phyloP scores from a whole-genome alignment of 2,329 filamentous ascomycete genomes.

The Apiospora rasikravindrae region DNA sequence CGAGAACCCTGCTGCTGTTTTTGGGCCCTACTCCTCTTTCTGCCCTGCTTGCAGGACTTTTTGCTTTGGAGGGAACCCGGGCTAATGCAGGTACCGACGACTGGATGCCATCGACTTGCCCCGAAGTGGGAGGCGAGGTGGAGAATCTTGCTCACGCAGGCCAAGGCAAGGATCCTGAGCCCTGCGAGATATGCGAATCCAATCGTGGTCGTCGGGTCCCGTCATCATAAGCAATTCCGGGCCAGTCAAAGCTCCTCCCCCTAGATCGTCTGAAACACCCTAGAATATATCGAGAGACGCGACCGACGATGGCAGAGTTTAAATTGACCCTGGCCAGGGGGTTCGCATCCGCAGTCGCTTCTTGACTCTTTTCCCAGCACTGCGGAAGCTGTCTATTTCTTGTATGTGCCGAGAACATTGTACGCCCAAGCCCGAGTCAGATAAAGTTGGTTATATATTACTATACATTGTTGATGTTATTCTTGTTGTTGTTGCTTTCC shows the following conservation, averaged over 20 bases:
- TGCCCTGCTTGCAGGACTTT: constrained; percentile 6
- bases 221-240: constrained; percentile 1
- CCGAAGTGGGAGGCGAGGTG: constrained; percentile 22
- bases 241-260: constrained; percentile 1
- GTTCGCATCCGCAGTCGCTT: neutral
- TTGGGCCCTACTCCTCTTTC: neutral
- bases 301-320: neutral
- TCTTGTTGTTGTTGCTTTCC: neutral
- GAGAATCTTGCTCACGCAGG: constrained; percentile 20
- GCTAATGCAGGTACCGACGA: constrained; percentile 24
- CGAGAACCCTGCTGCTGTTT: neutral
- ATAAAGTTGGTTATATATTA: neutral
- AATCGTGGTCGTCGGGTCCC: neutral
- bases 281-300: constrained; percentile 15
- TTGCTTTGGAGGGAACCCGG: constrained; percentile 8
- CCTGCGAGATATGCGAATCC: constrained; percentile 13
- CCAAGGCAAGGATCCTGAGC: neutral
- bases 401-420: neutral
- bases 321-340: neutral
- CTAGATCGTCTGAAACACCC: constrained; percentile 4
- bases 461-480: neutral
- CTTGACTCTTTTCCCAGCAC: neutral
- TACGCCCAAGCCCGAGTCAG: neutral
- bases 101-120: neutral
- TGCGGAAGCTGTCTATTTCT: neutral